Conservation (phyloP, 441 rosid genomes). For the Theobroma grandiflorum region DNA sequence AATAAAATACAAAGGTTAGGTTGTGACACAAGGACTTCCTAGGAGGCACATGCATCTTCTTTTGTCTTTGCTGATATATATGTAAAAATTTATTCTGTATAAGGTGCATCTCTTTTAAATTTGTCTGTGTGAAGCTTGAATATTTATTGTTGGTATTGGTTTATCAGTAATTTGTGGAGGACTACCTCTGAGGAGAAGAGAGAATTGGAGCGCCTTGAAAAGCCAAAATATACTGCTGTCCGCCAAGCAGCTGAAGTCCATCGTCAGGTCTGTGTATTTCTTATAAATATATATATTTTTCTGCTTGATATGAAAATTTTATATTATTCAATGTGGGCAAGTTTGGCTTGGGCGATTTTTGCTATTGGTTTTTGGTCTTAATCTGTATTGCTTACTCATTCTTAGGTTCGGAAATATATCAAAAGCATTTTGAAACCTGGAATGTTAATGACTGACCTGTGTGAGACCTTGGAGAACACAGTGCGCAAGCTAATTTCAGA, state of each 20-base stretch:
- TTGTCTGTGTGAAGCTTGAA: slow-evolving; percentile 17
- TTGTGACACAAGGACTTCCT: not conserved
- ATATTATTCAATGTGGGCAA: not conserved
- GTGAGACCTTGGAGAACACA: slow-evolving; percentile 88
- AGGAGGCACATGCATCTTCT: not conserved
- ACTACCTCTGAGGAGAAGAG: slow-evolving; percentile 96
- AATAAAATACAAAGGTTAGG: not conserved
- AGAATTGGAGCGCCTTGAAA: slow-evolving; percentile 85
- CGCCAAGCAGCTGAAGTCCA: slow-evolving; percentile 99
- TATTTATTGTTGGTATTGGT: slow-evolving; percentile 15
- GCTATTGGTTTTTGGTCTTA: slow-evolving; percentile 5
- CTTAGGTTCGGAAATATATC: slow-evolving; percentile 82
- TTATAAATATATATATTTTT: not conserved
- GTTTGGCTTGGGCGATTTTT: not conserved
- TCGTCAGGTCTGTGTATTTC: slow-evolving; percentile 69
- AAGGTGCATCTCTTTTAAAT: not conserved
- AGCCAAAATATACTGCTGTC: slow-evolving; percentile 86
- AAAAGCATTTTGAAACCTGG: slow-evolving; percentile 88
- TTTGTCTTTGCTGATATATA: not conserved
- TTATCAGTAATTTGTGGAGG: slow-evolving; percentile 88
- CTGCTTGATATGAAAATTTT: slow-evolving; percentile 16
- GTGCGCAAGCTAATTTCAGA: slow-evolving; percentile 92
- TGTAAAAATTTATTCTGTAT: not conserved
- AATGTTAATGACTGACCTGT: slow-evolving; percentile 93
- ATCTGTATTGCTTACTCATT: slow-evolving; percentile 18